Conservation (phyloP, 2,329 filamentous ascomycete species). For the Waltergamsia citrina region DNA sequence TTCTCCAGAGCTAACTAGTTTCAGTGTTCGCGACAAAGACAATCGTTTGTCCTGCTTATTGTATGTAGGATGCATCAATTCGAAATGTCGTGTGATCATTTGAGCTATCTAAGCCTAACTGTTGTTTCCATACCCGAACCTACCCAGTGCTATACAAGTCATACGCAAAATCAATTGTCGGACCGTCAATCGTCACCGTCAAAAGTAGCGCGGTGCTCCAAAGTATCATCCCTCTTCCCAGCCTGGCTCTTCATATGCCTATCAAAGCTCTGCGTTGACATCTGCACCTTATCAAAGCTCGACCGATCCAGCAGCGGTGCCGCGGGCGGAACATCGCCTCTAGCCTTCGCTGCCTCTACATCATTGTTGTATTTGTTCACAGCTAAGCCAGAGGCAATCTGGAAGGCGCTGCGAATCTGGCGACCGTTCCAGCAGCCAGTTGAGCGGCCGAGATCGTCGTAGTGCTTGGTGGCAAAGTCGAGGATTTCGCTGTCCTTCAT, state of each 20-base stretch:
- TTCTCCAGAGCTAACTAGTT: too few species aligned
- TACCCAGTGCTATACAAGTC: too few species aligned
- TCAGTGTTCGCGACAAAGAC: too few species aligned
- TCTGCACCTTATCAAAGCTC: slow-evolving; percentile 30
- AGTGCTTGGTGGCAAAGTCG: slow-evolving; percentile 24
- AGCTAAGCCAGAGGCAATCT: slow-evolving; percentile 24
- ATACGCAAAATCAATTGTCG: too few species aligned
- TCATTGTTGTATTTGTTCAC: slow-evolving; percentile 22
- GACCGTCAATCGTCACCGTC: too few species aligned
- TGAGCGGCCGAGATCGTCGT: slow-evolving; percentile 15
- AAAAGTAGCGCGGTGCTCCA: too few species aligned
- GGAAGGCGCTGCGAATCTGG: slow-evolving; percentile 26
- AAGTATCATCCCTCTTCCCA: too few species aligned
- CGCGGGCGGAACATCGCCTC: slow-evolving; percentile 21
- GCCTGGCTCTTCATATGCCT: slow-evolving; percentile 29
- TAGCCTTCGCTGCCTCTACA: slow-evolving; percentile 16
- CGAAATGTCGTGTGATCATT: too few species aligned
- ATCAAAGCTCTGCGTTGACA: slow-evolving; percentile 32
- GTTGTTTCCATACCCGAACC: too few species aligned
- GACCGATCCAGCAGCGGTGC: slow-evolving; percentile 24
- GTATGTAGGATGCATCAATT: too few species aligned
- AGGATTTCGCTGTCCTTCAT: slow-evolving; percentile 24
- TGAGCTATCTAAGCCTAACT: too few species aligned
- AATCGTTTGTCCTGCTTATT: too few species aligned
- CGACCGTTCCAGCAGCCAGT: slow-evolving; percentile 24